Conservation (phyloP, 805 yeast genomes). For the Grigorovia jiainica region DNA sequence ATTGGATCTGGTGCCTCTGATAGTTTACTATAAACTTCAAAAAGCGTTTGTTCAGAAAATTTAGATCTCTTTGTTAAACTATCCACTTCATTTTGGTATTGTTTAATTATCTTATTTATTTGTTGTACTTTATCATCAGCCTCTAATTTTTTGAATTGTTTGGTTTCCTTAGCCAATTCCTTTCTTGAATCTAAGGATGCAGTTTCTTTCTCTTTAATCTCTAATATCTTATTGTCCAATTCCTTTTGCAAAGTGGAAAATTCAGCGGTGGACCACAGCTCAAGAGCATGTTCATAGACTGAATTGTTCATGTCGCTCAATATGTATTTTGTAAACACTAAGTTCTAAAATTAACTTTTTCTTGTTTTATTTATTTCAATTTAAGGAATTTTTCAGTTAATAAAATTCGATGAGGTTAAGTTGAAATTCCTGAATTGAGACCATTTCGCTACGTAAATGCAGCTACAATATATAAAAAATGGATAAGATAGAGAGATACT, state of each 20-base stretch:
- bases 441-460: too few relatives aligned
- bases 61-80: slow-evolving; percentile 69
- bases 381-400: too few relatives aligned
- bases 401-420: too few relatives aligned
- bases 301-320: slow-evolving; percentile 20
- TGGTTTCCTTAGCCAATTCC: slow-evolving; percentile 74
- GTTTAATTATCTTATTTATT: slow-evolving; percentile 43
- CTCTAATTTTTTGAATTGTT: slow-evolving; percentile 59
- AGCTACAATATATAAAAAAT: too few relatives aligned
- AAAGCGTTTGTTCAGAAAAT: slow-evolving; percentile 59
- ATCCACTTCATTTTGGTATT: slow-evolving; percentile 86
- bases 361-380: too few relatives aligned
- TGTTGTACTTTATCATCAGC: slow-evolving; percentile 53
- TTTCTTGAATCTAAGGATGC: slow-evolving; percentile 62
- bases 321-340: too few relatives aligned
- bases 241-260: slow-evolving; percentile 59
- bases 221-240: slow-evolving; percentile 66
- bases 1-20: slow-evolving; percentile 93
- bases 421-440: too few relatives aligned
- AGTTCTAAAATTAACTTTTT: too few relatives aligned
- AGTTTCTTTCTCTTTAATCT: slow-evolving; percentile 62
- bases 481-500: too few relatives aligned
- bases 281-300: slow-evolving; percentile 42
- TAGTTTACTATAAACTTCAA: slow-evolving; percentile 62
- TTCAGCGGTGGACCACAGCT: slow-evolving; percentile 68